These are phyloP conservation scores for Sporisorium iseilematis-ciliati DNA, from an alignment of 1,284 basidiomycete genomes.

Conservation along the genomic window DNA sequence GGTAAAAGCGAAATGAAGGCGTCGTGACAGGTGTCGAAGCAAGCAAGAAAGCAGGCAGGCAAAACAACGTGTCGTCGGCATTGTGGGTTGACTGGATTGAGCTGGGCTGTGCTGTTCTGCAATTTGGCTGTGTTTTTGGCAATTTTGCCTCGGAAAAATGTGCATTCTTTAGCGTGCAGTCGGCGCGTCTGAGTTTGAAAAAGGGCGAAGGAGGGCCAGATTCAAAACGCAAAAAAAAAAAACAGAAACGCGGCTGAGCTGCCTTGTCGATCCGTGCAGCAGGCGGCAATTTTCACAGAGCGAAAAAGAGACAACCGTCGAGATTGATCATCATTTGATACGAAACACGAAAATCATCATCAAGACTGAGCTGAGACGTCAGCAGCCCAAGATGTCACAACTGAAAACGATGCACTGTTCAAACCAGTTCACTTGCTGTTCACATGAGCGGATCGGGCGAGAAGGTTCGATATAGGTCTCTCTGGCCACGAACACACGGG, in stretches of 20 bases:
- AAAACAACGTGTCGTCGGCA: background rate
- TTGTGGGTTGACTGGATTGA: background rate
- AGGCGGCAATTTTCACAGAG: background rate
- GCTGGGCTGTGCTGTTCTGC: too few species aligned
- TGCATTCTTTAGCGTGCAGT: background rate
- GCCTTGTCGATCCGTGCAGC: constrained; percentile 36
- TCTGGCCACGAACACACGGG: too few species aligned
- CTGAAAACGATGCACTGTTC: too few species aligned
- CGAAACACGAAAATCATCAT: too few species aligned
- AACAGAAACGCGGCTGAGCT: constrained; percentile 11
- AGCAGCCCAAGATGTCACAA: too few species aligned
- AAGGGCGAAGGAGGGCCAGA: background rate
- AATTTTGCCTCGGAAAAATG: too few species aligned
- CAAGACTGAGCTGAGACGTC: too few species aligned
- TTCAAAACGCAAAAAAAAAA: background rate
- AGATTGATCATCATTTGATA: too few species aligned
- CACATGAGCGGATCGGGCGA: background rate
- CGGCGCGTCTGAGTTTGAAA: constrained; percentile 5
- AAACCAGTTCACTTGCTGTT: too few species aligned
- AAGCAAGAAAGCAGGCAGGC: background rate
- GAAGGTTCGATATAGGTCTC: too few species aligned
- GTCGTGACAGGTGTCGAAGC: background rate
- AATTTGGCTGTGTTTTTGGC: background rate
- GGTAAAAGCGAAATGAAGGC: background rate
- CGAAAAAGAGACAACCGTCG: background rate